Evolutionary conservation across 805 yeast genomes (phyloP).

Genomic region (Schwanniomyces vanrijiae): DNA sequence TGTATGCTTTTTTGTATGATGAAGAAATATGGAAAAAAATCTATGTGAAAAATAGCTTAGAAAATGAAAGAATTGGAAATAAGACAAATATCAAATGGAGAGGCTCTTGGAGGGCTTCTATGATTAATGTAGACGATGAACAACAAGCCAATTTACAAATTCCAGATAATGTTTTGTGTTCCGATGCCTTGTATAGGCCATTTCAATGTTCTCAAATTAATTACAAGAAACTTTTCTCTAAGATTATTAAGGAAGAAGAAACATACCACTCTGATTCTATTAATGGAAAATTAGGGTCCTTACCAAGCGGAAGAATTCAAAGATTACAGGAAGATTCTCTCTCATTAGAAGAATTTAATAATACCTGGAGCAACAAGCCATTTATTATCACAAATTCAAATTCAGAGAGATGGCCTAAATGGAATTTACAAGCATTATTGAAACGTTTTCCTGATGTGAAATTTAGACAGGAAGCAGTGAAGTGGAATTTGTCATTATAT

Average conservation of each 20-base stretch:
- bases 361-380: slow-evolving; percentile 53
- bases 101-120: slow-evolving; percentile 80
- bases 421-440: slow-evolving; percentile 55
- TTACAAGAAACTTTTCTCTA: slow-evolving; percentile 49
- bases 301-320: slow-evolving; percentile 47
- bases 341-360: slow-evolving; percentile 46
- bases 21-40: slow-evolving; percentile 81
- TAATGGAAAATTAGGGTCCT: slow-evolving; percentile 9
- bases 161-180: slow-evolving; percentile 54
- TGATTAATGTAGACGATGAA: slow-evolving; percentile 34
- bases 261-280: slow-evolving; percentile 22
- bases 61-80: slow-evolving; percentile 8
- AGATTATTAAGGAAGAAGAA: slow-evolving; percentile 49
- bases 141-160: slow-evolving; percentile 49
- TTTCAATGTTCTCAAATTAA: slow-evolving; percentile 76
- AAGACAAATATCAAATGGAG: slow-evolving; percentile 47
- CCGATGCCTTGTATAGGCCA: slow-evolving; percentile 80
- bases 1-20: slow-evolving; percentile 70
- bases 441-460: slow-evolving; percentile 55
- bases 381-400: slow-evolving; percentile 51
- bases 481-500: slow-evolving; percentile 70
- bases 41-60: slow-evolving; percentile 28
- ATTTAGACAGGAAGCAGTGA: slow-evolving; percentile 84
- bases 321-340: slow-evolving; percentile 49
- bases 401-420: slow-evolving; percentile 56